Conservation (phyloP, 2,329 filamentous ascomycete species). For the Diaporthe vexans region DNA sequence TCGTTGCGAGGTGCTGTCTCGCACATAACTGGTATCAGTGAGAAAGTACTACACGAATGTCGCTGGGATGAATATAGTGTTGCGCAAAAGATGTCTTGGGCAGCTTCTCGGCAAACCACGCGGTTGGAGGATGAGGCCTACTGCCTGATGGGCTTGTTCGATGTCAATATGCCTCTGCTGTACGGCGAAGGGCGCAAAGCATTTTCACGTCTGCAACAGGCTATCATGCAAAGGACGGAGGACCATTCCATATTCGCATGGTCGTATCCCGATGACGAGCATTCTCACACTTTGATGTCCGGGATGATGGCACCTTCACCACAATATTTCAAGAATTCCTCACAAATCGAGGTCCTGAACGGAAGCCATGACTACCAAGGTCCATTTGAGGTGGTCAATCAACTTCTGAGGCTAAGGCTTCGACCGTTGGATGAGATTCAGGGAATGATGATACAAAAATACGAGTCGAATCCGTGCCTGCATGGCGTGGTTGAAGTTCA, state of each 20-base stretch:
- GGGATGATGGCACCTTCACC: conserved; percentile 19
- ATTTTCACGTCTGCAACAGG: conserved; percentile 47
- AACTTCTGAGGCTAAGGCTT: neutral
- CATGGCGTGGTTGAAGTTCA: neutral
- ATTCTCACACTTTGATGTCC: neutral
- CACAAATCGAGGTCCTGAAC: neutral
- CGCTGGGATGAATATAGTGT: conserved; percentile 39
- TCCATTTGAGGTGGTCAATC: neutral
- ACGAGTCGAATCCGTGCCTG: neutral
- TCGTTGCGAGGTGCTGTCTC: conserved; percentile 45
- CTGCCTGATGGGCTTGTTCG: conserved; percentile 49
- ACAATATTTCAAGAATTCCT: neutral
- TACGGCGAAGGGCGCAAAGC: conserved; percentile 49
- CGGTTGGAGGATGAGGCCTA: conserved; percentile 48
- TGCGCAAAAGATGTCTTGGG: conserved; percentile 48
- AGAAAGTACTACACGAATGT: conserved; percentile 42
- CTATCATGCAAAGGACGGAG: conserved; percentile 46
- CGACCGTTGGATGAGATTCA: neutral
- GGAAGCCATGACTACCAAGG: neutral
- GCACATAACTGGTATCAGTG: conserved; percentile 51
- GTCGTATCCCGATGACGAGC: conserved; percentile 28
- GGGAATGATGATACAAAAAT: neutral
- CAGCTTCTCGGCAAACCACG: conserved; percentile 44
- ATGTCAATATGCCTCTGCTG: conserved; percentile 49
- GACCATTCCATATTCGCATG: conserved; percentile 51